Evolutionary conservation across 2,329 filamentous ascomycete species (phyloP).

Genomic region (Beauveria australis): DNA sequence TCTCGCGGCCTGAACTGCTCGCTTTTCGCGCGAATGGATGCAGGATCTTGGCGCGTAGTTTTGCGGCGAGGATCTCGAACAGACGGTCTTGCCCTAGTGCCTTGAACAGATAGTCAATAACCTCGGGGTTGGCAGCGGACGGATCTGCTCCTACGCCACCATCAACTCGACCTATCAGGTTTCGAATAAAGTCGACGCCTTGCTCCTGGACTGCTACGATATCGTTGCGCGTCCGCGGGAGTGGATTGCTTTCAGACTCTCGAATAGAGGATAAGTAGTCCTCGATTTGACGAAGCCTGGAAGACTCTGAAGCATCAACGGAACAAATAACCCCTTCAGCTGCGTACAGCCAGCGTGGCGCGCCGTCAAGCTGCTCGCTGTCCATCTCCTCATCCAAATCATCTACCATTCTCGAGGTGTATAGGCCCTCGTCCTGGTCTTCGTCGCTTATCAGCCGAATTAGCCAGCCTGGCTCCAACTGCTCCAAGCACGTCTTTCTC

Average conservation of each 20-base stretch:
- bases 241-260: slow-evolving; percentile 60
- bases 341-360: slow-evolving; percentile 28
- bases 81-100: slow-evolving; percentile 68
- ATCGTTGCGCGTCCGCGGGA: slow-evolving; percentile 62
- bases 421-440: slow-evolving; percentile 44
- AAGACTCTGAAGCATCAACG: slow-evolving; percentile 28
- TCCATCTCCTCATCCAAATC: slow-evolving; percentile 52
- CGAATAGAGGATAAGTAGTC: slow-evolving; percentile 43
- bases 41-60: slow-evolving; percentile 57
- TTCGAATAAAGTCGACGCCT: slow-evolving; percentile 80
- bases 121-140: slow-evolving; percentile 48
- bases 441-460: slow-evolving; percentile 66
- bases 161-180: slow-evolving; percentile 63
- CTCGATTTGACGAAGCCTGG: slow-evolving; percentile 41
- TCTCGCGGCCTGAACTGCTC: slow-evolving; percentile 26
- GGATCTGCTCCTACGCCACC: slow-evolving; percentile 42
- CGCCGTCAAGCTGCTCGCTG: slow-evolving; percentile 41
- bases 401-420: slow-evolving; percentile 29
- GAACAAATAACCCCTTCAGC: slow-evolving; percentile 24
- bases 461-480: slow-evolving; percentile 72
- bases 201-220: slow-evolving; percentile 86
- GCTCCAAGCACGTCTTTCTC: slow-evolving; percentile 70
- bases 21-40: slow-evolving; percentile 42
- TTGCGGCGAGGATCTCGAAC: slow-evolving; percentile 72
- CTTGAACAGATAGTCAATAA: slow-evolving; percentile 78